Evolutionary conservation across 169 alveolate species (phyloP), one percentile per base, ranked within the genome.

Genomic region (Cryptosporidium bovis): DNA sequence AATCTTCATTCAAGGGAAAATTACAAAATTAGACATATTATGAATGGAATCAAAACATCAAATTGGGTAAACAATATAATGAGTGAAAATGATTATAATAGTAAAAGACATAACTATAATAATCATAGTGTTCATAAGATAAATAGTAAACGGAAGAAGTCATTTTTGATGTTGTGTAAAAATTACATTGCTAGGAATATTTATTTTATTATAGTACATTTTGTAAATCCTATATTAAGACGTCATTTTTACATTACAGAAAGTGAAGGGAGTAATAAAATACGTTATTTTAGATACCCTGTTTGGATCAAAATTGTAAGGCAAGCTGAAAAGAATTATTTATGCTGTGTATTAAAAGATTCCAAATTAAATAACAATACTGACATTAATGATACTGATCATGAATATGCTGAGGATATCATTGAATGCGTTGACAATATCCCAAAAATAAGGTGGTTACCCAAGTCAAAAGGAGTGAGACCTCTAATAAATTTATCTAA

Each of bases 381-480:
- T 48, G 15, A 13, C 3, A 20, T 12, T 7, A n/a, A 27, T 15
- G 6, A 20, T 20, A 56, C 10, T n/a, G 8, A 12, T 16, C 27
- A n/a, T 7, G 62, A 44, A 5, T 60, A 65, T 29, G 13, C 12
- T 27, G 65, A 77, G n/a, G 50, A 44, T 24, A 33, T 44, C 8
- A 31, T 53, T 24, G 69, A 56, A 12, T 34, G 12, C n/a, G 15
- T 40, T 60, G 87, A 77, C 10, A 77, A 60, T 62, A 29, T 77
- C 15, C 87, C 87, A 24, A 77, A 62, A 48, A 48, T 77, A 20
- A 77, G 87, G 64, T 77, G 87, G 87, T 7, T 77, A 20, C 87
- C 87, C 18, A 77, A 77, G 36, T 40, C 71, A 12, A 56, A 62
- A 60, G 87, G 87, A 8, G 24, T 77, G 13, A 77, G 87, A 29